These are phyloP conservation scores for Suillus decipiens DNA, from an alignment of 768 basidiomycete genomes.

Conservation along the genomic window DNA sequence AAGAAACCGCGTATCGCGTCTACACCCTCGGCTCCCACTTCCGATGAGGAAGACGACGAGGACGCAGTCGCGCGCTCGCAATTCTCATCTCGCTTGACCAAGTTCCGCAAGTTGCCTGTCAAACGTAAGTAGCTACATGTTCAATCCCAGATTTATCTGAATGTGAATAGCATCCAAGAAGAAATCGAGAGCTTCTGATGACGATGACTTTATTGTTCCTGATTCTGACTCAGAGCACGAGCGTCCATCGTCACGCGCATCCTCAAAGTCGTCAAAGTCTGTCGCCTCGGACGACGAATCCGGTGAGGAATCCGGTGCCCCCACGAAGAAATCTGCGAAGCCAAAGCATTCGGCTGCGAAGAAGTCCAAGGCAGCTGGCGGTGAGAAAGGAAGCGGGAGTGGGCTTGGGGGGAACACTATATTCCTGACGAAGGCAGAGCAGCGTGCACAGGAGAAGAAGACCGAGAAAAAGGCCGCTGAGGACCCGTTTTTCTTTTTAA, in stretches of 20 bases:
- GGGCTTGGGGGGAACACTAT: constrained; percentile 33
- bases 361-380: constrained; percentile 29
- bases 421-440: constrained; percentile 86
- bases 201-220: constrained; percentile 73
- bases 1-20: constrained; percentile 67
- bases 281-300: constrained; percentile 42
- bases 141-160: constrained; percentile 6
- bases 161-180: constrained; percentile 40
- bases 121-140: constrained; percentile 44
- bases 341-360: constrained; percentile 34
- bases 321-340: constrained; percentile 37
- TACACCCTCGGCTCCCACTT: constrained; percentile 44
- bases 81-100: constrained; percentile 61
- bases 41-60: constrained; percentile 54
- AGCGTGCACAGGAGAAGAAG: constrained; percentile 72
- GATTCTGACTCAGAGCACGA: constrained; percentile 62
- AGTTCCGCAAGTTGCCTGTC: constrained; percentile 63
- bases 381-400: constrained; percentile 26
- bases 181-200: constrained; percentile 44
- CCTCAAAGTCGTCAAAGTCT: constrained; percentile 39
- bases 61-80: constrained; percentile 40
- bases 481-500: constrained; percentile 73
- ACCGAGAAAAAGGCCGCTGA: constrained; percentile 81
- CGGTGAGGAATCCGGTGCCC: constrained; percentile 40
- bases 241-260: constrained; percentile 52